These are phyloP conservation scores for Centella asiatica DNA, from an alignment of 129 eudicot genomes.

Conservation along the genomic window DNA sequence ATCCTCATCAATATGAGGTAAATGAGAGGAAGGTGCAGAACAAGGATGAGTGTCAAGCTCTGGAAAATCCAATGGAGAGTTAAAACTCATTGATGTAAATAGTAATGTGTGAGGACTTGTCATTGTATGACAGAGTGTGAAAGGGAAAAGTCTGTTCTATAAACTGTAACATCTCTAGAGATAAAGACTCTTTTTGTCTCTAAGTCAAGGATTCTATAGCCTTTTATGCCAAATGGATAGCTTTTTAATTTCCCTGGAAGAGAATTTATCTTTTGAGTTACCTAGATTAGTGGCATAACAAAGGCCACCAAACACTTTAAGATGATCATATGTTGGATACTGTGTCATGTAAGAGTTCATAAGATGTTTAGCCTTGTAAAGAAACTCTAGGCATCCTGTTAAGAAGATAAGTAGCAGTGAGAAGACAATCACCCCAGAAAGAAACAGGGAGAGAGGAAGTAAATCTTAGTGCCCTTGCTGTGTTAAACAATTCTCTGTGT, in stretches of 20 bases:
- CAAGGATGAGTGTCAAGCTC: no score
- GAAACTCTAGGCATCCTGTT: background rate
- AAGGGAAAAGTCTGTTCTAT: no score
- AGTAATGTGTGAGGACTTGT: no score
- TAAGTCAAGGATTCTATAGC: background rate
- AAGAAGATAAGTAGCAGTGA: background rate
- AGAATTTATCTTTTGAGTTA: background rate
- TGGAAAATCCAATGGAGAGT: no score
- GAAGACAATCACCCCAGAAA: background rate
- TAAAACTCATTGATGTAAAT: no score
- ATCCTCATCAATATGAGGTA: no score
- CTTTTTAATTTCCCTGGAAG: background rate
- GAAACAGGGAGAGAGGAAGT: background rate
- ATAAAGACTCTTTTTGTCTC: background rate
- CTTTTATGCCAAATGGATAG: background rate
- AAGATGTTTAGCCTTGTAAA: background rate
- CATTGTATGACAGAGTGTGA: accelerated
- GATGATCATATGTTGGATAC: background rate
- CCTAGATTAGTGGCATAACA: background rate
- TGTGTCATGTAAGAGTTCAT: background rate
- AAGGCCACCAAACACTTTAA: background rate
- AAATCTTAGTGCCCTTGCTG: background rate
- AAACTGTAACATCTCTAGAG: no score
- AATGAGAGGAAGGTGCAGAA: no score
- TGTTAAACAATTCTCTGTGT: background rate